phyloP scores from a whole-genome alignment of 2,329 filamentous ascomycete species.

The Fusarium gaditjirri region DNA sequence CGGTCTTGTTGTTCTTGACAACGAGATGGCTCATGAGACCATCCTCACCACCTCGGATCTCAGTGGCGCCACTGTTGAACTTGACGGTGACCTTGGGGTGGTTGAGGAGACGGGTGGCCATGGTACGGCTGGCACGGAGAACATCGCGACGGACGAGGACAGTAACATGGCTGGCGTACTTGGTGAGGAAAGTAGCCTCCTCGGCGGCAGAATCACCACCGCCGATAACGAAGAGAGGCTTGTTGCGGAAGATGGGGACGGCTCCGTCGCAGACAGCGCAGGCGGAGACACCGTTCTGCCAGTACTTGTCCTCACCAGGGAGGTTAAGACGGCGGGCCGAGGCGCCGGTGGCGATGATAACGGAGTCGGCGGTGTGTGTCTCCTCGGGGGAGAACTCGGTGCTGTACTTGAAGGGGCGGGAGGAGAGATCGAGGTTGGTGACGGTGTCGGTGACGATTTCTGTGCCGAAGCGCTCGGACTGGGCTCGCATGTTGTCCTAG shows the following conservation, averaged over 20 bases:
- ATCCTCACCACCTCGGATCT: conserved; percentile 86
- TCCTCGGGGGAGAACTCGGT: conserved; percentile 87
- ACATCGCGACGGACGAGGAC: conserved; percentile 90
- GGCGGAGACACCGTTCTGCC: conserved; percentile 95
- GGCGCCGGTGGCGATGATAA: conserved; percentile 96
- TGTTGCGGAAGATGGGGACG: conserved; percentile 96
- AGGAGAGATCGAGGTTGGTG: conserved; percentile 83
- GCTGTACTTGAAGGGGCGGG: conserved; percentile 91
- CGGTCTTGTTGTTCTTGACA: conserved; percentile 81
- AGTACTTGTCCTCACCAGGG: conserved; percentile 91
- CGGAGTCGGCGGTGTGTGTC: conserved; percentile 86
- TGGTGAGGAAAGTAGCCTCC: conserved; percentile 96
- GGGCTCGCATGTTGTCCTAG: conserved; percentile 87
- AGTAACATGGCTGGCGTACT: conserved; percentile 95
- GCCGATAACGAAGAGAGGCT: conserved; percentile 94
- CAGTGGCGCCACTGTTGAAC: conserved; percentile 83
- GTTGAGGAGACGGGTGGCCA: conserved; percentile 83
- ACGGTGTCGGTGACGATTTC: conserved; percentile 94
- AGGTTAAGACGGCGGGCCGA: conserved; percentile 87
- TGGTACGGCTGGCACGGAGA: conserved; percentile 88
- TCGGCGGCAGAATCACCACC: conserved; percentile 97
- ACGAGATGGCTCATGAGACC: conserved; percentile 90
- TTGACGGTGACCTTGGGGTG: conserved; percentile 92
- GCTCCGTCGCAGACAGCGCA: conserved; percentile 98
- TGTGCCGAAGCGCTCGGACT: conserved; percentile 93